phyloP scores from a whole-genome alignment of 208 protist genomes.

The Herpetomonas muscarum region DNA sequence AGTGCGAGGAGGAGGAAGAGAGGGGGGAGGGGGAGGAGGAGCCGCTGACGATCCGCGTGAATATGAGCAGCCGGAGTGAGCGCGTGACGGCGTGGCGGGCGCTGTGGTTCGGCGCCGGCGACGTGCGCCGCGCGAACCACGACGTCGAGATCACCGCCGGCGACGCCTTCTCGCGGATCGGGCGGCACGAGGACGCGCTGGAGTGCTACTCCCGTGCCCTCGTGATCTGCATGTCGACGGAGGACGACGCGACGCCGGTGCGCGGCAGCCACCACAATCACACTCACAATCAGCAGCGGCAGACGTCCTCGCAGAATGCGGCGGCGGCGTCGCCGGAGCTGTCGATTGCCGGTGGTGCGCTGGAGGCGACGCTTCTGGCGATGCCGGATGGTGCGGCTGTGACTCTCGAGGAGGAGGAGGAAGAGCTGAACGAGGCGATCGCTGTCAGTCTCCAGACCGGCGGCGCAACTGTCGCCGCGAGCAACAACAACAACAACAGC shows the following conservation, averaged over 20 bases:
- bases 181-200: constrained; percentile 72
- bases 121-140: constrained; percentile 49
- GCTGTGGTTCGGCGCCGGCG: constrained; percentile 33
- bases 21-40: too few relatives aligned
- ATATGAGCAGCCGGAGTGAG: constrained; percentile 50
- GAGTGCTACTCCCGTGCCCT: constrained; percentile 76
- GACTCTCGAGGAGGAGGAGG: constrained; percentile 12
- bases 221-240: constrained; percentile 49
- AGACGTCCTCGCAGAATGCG: too few relatives aligned
- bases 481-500: constrained; percentile 26
- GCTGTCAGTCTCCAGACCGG: too few relatives aligned
- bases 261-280: constrained; percentile 8
- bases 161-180: constrained; percentile 52
- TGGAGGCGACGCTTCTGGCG: background rate
- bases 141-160: constrained; percentile 65
- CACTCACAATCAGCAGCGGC: constrained; percentile 1
- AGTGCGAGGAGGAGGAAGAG: too few relatives aligned
- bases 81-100: constrained; percentile 52
- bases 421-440: constrained; percentile 10
- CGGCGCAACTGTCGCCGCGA: background rate
- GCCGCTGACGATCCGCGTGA: constrained; percentile 26
- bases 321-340: constrained; percentile 2
- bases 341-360: background rate
- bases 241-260: constrained; percentile 26
- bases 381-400: background rate